Base-by-base conservation (phyloP, 2,329 filamentous ascomycete genomes). In the Dothiorella sarmentorum region DNA sequence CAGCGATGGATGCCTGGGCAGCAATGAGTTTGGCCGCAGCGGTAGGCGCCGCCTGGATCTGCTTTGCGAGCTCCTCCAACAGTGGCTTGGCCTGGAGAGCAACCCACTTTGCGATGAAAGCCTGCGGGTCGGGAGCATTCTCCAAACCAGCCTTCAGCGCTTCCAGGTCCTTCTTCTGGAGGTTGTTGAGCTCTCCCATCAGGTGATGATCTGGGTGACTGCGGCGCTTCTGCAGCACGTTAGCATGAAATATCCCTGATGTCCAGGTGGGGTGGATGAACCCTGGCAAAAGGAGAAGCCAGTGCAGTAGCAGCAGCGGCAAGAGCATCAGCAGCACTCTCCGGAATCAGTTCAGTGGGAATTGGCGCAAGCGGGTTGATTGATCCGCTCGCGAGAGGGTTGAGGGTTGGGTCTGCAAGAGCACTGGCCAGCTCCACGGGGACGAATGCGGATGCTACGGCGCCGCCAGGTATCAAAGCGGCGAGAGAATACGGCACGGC, bases 11-110 rank as follows among this genome's bases (percentile, higher is more conserved):
- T 40, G 22, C 35, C n/a, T 53, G 33, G 15, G 42, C 55, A 15
- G 42, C 55, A 27, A 22, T 42, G 15, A 57, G 7, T 17, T 27
- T 38, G 22, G 42, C 55, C 9, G 31, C 18, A 10, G 38, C 13
- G 3, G 40, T 24, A 3, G 55, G 55, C 4, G 42, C 29, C 6
- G 29, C 42, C 22, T 57, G 42, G n/a, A 57, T 5, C 27, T 57
- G 55, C 20, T 47, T 57, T 13, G 22, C 22, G 7, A 57, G 22
- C 31, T 47, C 55, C 10, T 47, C 47, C 11, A 57, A 22, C 6
- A 47, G n/a, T 5, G 55, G 55, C 11, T 47, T 57, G 29, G 42
- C 42, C 26, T 57, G 55, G 11, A 42, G 29, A 37, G 38, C 55
- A 22, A 57, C 29, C 9, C 11, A 38, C n/a, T 57, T 22, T 9